Conservation (phyloP, 2,329 filamentous ascomycete species). For the Talaromyces sp. region DNA sequence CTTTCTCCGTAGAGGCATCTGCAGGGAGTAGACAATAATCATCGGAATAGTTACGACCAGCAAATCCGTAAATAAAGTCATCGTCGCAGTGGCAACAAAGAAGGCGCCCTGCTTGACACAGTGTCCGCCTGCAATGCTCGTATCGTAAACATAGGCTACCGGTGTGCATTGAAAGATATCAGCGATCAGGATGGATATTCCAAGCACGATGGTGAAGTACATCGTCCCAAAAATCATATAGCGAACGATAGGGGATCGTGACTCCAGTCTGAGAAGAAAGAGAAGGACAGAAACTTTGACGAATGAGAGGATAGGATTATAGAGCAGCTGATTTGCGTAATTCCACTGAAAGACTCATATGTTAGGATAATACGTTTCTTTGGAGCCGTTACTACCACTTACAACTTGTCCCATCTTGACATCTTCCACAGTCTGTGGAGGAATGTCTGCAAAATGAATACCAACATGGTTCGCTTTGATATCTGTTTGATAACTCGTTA, state of each 20-base stretch:
- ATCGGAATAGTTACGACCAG: conserved; percentile 31
- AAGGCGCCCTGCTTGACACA: conserved; percentile 31
- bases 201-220: conserved; percentile 21
- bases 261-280: conserved; percentile 30
- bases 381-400: neutral
- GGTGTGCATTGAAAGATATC: conserved; percentile 33
- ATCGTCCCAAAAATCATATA: conserved; percentile 21
- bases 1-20: conserved; percentile 29
- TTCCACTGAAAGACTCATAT: neutral
- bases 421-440: neutral
- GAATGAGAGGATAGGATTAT: conserved; percentile 30
- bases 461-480: neutral
- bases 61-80: conserved; percentile 32
- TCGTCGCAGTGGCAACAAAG: conserved; percentile 26
- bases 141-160: conserved; percentile 24
- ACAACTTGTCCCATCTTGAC: conserved; percentile 24
- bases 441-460: neutral
- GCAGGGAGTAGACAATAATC: conserved; percentile 30
- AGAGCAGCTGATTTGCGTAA: conserved; percentile 28
- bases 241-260: conserved; percentile 24
- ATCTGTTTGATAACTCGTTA: neutral
- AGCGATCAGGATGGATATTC: conserved; percentile 24
- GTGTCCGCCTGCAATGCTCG: conserved; percentile 17
- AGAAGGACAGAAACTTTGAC: conserved; percentile 31
- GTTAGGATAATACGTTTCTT: neutral